phyloP scores from a whole-genome alignment of 1,284 basidiomycete species.

The Meripilus lineatus region DNA sequence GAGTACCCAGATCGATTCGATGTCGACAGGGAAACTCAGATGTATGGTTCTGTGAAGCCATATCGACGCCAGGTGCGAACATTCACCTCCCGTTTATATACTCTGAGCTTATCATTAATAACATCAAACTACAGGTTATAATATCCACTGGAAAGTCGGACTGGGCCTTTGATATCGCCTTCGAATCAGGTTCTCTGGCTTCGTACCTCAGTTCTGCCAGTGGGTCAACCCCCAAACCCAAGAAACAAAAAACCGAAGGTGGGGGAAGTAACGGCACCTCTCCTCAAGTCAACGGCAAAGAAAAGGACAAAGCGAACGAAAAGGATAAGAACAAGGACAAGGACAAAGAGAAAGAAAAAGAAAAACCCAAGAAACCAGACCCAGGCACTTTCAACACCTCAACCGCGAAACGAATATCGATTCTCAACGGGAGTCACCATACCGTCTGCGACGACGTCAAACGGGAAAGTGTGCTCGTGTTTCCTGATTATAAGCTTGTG shows the following conservation, averaged over 20 bases:
- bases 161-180: slow-evolving; percentile 77
- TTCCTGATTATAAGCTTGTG: slow-evolving; percentile 87
- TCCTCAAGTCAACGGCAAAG: no score
- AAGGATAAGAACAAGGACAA: not conserved
- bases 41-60: slow-evolving; percentile 80
- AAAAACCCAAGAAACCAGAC: slow-evolving; percentile 18
- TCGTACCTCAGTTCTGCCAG: slow-evolving; percentile 46
- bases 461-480: slow-evolving; percentile 73
- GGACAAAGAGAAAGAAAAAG: not conserved
- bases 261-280: no score
- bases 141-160: slow-evolving; percentile 88
- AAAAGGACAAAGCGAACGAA: no score
- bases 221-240: slow-evolving; percentile 18
- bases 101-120: no score
- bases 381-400: slow-evolving; percentile 55
- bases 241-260: not conserved
- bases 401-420: slow-evolving; percentile 57
- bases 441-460: slow-evolving; percentile 55
- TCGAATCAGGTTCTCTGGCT: slow-evolving; percentile 64
- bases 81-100: not conserved
- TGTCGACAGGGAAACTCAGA: slow-evolving; percentile 71
- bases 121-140: slow-evolving; percentile 53
- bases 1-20: slow-evolving; percentile 68
- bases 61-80: slow-evolving; percentile 69
- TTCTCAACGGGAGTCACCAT: slow-evolving; percentile 78